These are phyloP conservation scores for Salix brachista DNA, from an alignment of 345 rosid species.

Conservation along the genomic window DNA sequence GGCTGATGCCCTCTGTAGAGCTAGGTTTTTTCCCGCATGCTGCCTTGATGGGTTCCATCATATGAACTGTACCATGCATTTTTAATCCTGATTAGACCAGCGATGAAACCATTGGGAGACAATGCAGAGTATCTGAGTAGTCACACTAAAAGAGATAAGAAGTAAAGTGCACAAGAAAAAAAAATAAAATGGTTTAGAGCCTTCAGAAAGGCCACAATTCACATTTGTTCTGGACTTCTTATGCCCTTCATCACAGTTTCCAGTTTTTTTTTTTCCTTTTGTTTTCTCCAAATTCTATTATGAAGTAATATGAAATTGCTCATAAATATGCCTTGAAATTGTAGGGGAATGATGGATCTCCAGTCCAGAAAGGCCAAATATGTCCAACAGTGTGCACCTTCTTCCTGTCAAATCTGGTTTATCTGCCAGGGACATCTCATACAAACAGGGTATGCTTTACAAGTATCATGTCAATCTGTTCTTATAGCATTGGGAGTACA, in stretches of 20 bases:
- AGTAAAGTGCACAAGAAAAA: neutral
- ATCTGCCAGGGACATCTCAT: constrained; percentile 60
- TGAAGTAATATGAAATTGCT: neutral
- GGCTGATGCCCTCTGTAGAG: neutral
- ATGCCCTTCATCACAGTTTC: neutral
- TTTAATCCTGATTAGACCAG: neutral
- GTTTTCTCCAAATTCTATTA: neutral
- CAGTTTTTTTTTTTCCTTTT: neutral
- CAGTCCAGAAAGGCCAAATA: constrained; percentile 73
- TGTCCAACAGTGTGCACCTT: constrained; percentile 55
- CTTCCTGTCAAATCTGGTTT: constrained; percentile 66
- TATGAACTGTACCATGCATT: neutral
- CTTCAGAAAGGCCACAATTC: neutral
- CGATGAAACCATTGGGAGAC: neutral
- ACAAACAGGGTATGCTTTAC: constrained; percentile 44
- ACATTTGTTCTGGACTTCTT: neutral
- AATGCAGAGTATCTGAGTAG: neutral
- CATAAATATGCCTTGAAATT: constrained; percentile 18
- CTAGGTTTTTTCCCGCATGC: neutral
- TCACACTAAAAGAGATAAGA: neutral
- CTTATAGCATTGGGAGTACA: neutral
- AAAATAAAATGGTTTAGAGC: neutral
- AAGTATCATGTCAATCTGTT: neutral
- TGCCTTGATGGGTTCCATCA: neutral
- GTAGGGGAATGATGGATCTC: constrained; percentile 64